Conservation (phyloP, 2,329 filamentous ascomycete genomes). For the Venturia asperata region DNA sequence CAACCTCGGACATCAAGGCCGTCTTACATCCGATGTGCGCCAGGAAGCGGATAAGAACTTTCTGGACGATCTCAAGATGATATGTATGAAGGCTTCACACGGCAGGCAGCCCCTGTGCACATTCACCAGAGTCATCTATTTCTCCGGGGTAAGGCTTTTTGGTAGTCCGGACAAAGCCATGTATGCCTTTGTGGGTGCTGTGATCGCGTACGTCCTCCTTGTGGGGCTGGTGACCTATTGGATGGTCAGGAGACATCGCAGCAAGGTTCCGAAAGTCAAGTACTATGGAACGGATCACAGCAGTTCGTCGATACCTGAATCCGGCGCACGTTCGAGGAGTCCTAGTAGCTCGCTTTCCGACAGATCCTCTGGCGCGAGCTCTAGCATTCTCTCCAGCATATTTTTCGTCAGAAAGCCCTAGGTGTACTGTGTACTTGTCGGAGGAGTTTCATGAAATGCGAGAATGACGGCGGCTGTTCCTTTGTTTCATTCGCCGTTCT, state of each 20-base stretch:
- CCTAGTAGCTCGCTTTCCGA: background rate
- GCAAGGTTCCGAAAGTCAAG: background rate
- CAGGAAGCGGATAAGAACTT: slow-evolving; percentile 13
- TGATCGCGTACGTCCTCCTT: background rate
- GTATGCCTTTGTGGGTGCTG: background rate
- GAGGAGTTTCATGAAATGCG: background rate
- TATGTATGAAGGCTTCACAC: slow-evolving; percentile 12
- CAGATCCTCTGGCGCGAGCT: background rate
- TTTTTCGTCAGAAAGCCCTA: background rate
- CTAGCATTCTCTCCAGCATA: background rate
- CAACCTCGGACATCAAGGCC: slow-evolving; percentile 18
- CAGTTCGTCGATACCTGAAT: background rate
- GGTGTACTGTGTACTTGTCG: background rate
- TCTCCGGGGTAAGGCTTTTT: slow-evolving; percentile 8
- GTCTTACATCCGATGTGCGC: slow-evolving; percentile 11
- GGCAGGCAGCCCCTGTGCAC: background rate
- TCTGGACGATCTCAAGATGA: slow-evolving; percentile 10
- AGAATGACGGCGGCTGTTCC: background rate
- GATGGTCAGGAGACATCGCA: background rate
- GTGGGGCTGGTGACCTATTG: background rate
- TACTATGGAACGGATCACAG: slow-evolving; percentile 6
- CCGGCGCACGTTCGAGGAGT: background rate
- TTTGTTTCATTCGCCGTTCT: background rate
- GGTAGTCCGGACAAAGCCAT: background rate
- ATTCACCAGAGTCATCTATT: slow-evolving; percentile 1